Conservation (phyloP, 768 basidiomycete genomes). For the Panellus pusillus region DNA sequence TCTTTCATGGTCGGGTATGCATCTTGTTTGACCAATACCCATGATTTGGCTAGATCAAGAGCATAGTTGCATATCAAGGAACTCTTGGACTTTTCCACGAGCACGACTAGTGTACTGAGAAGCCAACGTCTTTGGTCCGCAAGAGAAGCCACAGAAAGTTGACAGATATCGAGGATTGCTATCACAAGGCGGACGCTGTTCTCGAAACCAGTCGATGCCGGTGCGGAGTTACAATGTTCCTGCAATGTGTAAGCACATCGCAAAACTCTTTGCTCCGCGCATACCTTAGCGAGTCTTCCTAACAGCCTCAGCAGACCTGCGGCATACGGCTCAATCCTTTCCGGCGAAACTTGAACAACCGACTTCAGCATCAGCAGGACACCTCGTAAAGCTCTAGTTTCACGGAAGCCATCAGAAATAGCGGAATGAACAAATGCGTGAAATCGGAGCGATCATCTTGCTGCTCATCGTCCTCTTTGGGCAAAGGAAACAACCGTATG, state of each 20-base stretch:
- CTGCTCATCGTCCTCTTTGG: constrained; percentile 78
- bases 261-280: too few species aligned
- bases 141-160: constrained; percentile 74
- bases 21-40: constrained; percentile 87
- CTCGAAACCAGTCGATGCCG: constrained; percentile 51
- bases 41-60: constrained; percentile 81
- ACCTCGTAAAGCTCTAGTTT: constrained; percentile 70
- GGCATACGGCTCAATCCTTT: constrained; percentile 81
- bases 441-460: constrained; percentile 73
- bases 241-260: too few species aligned
- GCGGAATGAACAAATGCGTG: constrained; percentile 73
- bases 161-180: constrained; percentile 85
- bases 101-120: constrained; percentile 69
- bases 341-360: constrained; percentile 75
- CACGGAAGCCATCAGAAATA: constrained; percentile 78
- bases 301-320: constrained; percentile 78
- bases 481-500: constrained; percentile 72
- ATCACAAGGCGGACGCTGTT: constrained; percentile 64
- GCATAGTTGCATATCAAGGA: constrained; percentile 76
- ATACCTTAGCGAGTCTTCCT: constrained; percentile 68
- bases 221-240: constrained; percentile 72
- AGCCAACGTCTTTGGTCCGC: constrained; percentile 86
- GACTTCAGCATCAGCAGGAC: constrained; percentile 86
- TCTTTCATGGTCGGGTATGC: constrained; percentile 93
- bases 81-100: constrained; percentile 91